Percentiles rank a stretch among this genome's conserved stretches.
Evolutionary conservation across 2,329 filamentous ascomycete genomes (phyloP).

Genomic region (Pyrenochaeta sp.): DNA sequence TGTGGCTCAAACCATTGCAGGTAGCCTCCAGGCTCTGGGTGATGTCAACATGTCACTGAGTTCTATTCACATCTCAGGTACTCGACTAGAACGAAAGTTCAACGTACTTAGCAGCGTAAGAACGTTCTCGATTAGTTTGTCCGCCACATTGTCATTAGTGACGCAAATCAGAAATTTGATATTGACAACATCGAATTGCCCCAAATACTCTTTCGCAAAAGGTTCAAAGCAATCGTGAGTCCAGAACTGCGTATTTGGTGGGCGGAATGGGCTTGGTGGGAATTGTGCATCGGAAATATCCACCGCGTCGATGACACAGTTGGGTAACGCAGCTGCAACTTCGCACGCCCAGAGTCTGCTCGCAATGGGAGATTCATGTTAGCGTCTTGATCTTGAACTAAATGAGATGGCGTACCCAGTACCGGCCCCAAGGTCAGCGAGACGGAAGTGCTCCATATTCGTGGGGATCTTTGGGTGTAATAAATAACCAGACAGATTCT

Average conservation of each 20-base stretch:
- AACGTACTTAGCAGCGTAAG: constrained; percentile 36
- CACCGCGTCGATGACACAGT: constrained; percentile 20
- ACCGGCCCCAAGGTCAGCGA: constrained; percentile 19
- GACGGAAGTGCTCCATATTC: constrained; percentile 1
- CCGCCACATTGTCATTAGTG: constrained; percentile 32
- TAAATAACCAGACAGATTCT: constrained; percentile 10
- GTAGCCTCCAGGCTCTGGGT: constrained; percentile 20
- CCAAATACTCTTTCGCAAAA: constrained; percentile 36
- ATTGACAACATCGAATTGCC: constrained; percentile 44
- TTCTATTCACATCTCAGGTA: not conserved
- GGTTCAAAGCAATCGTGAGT: constrained; percentile 37
- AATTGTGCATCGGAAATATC: constrained; percentile 44
- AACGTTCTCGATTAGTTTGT: constrained; percentile 31
- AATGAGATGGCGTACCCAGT: constrained; percentile 11
- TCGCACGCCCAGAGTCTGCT: constrained; percentile 15
- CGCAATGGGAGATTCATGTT: no score
- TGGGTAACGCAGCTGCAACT: constrained; percentile 3
- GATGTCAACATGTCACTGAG: not conserved
- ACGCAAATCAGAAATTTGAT: constrained; percentile 38
- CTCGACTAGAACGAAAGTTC: not conserved
- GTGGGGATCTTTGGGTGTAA: constrained; percentile 15
- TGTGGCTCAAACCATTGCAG: constrained; percentile 20
- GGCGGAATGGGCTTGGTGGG: constrained; percentile 12
- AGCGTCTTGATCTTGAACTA: no score
- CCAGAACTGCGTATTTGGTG: constrained; percentile 19